phyloP scores from a whole-genome alignment of 2,329 filamentous ascomycete species.

The Aaosphaeria pasadenensis region DNA sequence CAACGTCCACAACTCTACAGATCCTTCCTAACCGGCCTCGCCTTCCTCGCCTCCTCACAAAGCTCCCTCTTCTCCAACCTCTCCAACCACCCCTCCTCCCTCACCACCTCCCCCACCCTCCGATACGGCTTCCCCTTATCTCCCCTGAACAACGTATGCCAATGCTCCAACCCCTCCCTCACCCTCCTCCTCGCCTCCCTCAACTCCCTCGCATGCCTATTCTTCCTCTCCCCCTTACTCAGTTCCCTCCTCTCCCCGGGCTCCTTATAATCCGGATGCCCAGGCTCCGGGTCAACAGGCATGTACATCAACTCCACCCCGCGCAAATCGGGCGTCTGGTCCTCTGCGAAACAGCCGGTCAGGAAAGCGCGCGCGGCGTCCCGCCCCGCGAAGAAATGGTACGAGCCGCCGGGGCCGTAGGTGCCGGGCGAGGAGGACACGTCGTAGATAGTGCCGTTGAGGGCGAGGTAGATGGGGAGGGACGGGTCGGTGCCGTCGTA shows the following conservation, averaged over 20 bases:
- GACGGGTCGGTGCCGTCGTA: conserved; percentile 75
- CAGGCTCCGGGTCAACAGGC: conserved; percentile 45
- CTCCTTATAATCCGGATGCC: conserved; percentile 15
- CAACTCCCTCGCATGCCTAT: conserved; percentile 60
- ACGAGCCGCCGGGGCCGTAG: conserved; percentile 72
- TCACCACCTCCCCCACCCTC: conserved; percentile 70
- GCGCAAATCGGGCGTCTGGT: conserved; percentile 78
- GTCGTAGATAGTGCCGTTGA: conserved; percentile 86
- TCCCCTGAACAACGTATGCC: conserved; percentile 73
- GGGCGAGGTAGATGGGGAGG: conserved; percentile 83
- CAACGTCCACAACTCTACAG: conserved; percentile 3
- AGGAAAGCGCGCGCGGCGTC: conserved; percentile 89
- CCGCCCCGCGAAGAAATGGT: conserved; percentile 79
- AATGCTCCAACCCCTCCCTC: conserved; percentile 68
- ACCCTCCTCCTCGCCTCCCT: conserved; percentile 64
- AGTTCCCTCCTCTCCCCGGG: conserved; percentile 13
- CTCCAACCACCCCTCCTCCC: conserved; percentile 60
- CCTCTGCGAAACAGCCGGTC: conserved; percentile 87
- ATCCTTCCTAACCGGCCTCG: conserved; percentile 54
- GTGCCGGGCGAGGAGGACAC: conserved; percentile 59
- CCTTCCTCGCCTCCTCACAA: conserved; percentile 68
- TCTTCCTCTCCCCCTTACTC: conserved; percentile 36
- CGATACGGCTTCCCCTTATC: conserved; percentile 75
- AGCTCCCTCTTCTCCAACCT: conserved; percentile 57
- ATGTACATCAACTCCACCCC: conserved; percentile 85